These are phyloP conservation scores for Starmerella sp. DNA, from an alignment of 805 yeast species.

Conservation along the genomic window DNA sequence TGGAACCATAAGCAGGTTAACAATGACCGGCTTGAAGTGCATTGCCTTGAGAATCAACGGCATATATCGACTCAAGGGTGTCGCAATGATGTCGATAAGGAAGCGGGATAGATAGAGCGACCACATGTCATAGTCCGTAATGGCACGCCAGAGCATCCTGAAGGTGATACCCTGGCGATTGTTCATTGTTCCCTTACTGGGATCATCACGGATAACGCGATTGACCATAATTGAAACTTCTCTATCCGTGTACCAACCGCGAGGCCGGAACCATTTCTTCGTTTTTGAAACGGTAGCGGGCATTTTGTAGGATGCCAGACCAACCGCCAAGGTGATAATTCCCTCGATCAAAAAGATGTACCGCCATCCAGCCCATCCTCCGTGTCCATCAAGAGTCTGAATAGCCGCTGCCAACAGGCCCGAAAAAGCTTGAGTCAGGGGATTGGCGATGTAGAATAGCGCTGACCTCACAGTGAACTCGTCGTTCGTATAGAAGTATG, in stretches of 20 bases:
- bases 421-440: conserved; percentile 37
- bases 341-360: conserved; percentile 62
- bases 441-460: conserved; percentile 47
- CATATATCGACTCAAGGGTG: conserved; percentile 35
- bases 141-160: conserved; percentile 33
- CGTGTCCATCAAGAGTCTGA: conserved; percentile 38
- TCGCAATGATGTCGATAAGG: conserved; percentile 33
- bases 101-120: conserved; percentile 45
- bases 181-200: conserved; percentile 52
- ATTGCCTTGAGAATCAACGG: conserved; percentile 36
- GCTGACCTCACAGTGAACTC: conserved; percentile 52
- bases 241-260: conserved; percentile 44
- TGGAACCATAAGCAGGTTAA: conserved; percentile 46
- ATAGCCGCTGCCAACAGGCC: conserved; percentile 46
- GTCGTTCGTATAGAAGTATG: conserved; percentile 50
- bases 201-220: conserved; percentile 52
- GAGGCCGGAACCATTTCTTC: conserved; percentile 37
- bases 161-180: conserved; percentile 43
- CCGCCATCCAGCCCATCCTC: conserved; percentile 46
- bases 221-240: conserved; percentile 52
- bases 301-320: conserved; percentile 40
- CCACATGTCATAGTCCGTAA: conserved; percentile 44
- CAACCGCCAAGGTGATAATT: conserved; percentile 42
- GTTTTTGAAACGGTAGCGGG: conserved; percentile 48
- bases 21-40: conserved; percentile 42